Evolutionary conservation across 345 rosid genomes (phyloP).

Genomic region (Melaleuca alternifolia): DNA sequence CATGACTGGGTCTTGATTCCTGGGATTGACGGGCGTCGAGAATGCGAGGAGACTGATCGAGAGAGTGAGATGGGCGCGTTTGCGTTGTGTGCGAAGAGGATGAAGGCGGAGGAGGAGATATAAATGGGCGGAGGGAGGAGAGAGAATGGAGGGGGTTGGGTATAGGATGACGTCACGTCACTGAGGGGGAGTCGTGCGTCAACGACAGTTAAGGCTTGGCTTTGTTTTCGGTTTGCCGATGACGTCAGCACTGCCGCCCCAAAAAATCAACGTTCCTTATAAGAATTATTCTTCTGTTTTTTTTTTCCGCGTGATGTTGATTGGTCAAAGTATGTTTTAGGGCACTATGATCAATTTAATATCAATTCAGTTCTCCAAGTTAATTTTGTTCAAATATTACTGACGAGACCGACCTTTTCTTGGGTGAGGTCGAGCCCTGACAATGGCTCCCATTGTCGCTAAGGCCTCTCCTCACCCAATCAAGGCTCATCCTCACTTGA

Average conservation of each 20-base stretch:
- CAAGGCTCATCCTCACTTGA: too few species aligned
- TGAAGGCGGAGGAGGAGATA: background rate
- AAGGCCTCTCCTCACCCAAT: too few species aligned
- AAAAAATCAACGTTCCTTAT: background rate
- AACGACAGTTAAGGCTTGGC: background rate
- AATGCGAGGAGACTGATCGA: background rate
- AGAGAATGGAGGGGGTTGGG: background rate
- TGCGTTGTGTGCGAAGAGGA: background rate
- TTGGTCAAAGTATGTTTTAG: background rate
- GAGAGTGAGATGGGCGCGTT: background rate
- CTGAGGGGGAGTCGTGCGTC: background rate
- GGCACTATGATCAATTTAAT: background rate
- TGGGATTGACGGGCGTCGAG: background rate
- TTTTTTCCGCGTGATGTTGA: background rate
- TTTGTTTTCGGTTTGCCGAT: background rate
- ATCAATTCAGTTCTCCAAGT: too few species aligned
- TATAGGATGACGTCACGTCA: background rate
- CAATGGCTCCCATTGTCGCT: too few species aligned
- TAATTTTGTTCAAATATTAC: too few species aligned
- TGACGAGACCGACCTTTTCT: too few species aligned
- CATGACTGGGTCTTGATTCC: constrained; percentile 1
- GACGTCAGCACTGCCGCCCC: background rate
- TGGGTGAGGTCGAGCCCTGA: too few species aligned
- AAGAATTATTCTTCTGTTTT: background rate
- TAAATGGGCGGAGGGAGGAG: background rate